Evolutionary conservation across 1,284 basidiomycete species (phyloP).

Genomic region (Schizopora paradoxa): DNA sequence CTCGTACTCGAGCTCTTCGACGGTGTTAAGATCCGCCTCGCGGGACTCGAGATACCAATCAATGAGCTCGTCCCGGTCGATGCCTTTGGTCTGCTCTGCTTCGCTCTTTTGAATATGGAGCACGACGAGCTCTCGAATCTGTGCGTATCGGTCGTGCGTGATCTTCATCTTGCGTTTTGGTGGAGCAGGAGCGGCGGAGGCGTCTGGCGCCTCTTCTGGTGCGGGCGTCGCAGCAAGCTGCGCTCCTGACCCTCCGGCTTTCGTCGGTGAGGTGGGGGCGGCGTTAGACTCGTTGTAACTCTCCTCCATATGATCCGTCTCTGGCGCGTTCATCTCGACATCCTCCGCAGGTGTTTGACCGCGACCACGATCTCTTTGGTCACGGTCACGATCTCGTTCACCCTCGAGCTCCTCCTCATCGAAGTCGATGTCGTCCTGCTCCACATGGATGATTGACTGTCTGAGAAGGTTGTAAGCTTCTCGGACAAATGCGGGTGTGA

Average conservation of each 20-base stretch:
- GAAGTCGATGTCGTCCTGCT: conserved; percentile 97
- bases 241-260: conserved; percentile 27
- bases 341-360: conserved; percentile 36
- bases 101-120: conserved; percentile 80
- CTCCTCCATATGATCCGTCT: conserved; percentile 55
- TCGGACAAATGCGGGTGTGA: conserved; percentile 88
- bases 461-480: conserved; percentile 93
- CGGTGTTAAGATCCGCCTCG: conserved; percentile 78
- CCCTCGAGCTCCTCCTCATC: conserved; percentile 85
- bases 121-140: conserved; percentile 85
- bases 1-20: conserved; percentile 91
- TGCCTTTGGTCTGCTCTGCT: conserved; percentile 67
- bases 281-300: conserved; percentile 37
- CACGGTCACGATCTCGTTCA: conserved; percentile 37
- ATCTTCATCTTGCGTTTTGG: conserved; percentile 83
- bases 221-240: conserved; percentile 33
- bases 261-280: conserved; percentile 23
- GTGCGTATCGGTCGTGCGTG: conserved; percentile 92
- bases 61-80: conserved; percentile 86
- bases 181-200: conserved; percentile 27
- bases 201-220: conserved; percentile 35
- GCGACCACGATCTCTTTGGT: conserved; percentile 9
- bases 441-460: conserved; percentile 98
- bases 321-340: conserved; percentile 58
- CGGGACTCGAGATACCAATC: conserved; percentile 95